These are phyloP conservation scores for Cryptosporidium sp. DNA, from an alignment of 169 alveolate species.

Conservation along the genomic window DNA sequence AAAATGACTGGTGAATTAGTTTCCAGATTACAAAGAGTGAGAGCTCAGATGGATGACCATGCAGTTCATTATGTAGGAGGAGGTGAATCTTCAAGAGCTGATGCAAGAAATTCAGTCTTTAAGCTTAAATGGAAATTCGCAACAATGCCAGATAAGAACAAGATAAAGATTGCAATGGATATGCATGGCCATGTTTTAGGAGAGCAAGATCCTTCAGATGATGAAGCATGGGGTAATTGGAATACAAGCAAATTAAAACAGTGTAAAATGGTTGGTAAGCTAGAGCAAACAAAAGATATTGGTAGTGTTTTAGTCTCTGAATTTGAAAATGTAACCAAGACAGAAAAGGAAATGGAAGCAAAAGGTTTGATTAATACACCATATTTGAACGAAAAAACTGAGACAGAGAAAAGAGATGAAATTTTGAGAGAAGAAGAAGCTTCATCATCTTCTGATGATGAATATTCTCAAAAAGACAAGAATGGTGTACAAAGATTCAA, in stretches of 20 bases:
- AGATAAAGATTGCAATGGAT: slow-evolving; percentile 76
- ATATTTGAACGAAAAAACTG: slow-evolving; percentile 62
- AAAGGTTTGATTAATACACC: slow-evolving; percentile 61
- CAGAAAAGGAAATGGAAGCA: slow-evolving; percentile 62
- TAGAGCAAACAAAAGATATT: slow-evolving; percentile 67
- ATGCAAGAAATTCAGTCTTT: slow-evolving; percentile 82
- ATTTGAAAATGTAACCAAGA: slow-evolving; percentile 65
- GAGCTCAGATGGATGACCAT: slow-evolving; percentile 79
- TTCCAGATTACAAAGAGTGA: slow-evolving; percentile 75
- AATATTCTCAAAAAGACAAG: slow-evolving; percentile 17
- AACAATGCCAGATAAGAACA: slow-evolving; percentile 78
- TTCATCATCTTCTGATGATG: slow-evolving; percentile 52
- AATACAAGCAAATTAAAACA: slow-evolving; percentile 33
- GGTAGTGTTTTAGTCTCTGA: slow-evolving; percentile 62
- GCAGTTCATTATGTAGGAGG: slow-evolving; percentile 82
- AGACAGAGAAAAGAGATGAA: slow-evolving; percentile 14
- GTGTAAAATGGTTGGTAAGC: slow-evolving; percentile 56
- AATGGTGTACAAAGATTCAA: slow-evolving; percentile 50
- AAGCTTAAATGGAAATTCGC: slow-evolving; percentile 78
- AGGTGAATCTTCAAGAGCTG: slow-evolving; percentile 79
- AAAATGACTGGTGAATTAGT: slow-evolving; percentile 76
- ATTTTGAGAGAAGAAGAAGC: slow-evolving; percentile 36
- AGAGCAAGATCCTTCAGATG: slow-evolving; percentile 81
- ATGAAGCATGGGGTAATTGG: slow-evolving; percentile 81
- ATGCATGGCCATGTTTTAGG: slow-evolving; percentile 78